Evolutionary conservation across 2,329 filamentous ascomycete genomes (phyloP), one percentile per base, ranked within the genome.

Genomic region (Arthrobotrys pseudoclavata): DNA sequence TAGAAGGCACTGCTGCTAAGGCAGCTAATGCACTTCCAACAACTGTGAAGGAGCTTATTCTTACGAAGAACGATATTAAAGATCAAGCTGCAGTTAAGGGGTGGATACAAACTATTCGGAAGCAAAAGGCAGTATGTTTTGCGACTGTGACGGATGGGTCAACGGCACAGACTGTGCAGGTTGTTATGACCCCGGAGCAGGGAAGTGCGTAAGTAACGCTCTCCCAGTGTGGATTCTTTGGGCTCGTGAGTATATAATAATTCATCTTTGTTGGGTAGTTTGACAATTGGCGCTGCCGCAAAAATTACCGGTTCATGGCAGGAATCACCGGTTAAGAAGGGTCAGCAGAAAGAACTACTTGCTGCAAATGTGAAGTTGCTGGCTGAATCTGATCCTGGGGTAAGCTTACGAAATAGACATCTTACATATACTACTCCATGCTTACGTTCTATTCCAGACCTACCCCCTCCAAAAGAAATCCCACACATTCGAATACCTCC

Each of bases 401-500:
- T 96, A 86, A 84, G 47, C n/a, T 69, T 60, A 13, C 24, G 0
- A 24, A 20, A 53, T 42, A 12, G 10, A 62, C 42, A 50, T 24
- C 12, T 15, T 5, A n/a, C 31, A 18, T 29, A 53, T 42, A 42
- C 37, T 20, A 5, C 22, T 31, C 24, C 4, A 22, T 34, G 22
- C 52, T 31, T 72, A 75, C 75, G 26, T 55, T 29, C 29, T 37
- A 2, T 24, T 5, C 13, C 29, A 98, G 92, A 92, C 91, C 79
- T 97, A 93, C 83, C 96, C 96, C 2, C 89, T 99, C 24, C 96
- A 99, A 84, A 97, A 97, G 84, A 98, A 98, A 85, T 97, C 96
- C 81, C 94, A 97, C 81, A 93, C 91, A 4, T 87, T 91, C 62
- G 95, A 98, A 83, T 98, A 91, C 83, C 88, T 99, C 79, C 91